These are phyloP conservation scores for Bombardia bombarda DNA, from an alignment of 495 filamentous ascomycete genomes.

Conservation along the genomic window DNA sequence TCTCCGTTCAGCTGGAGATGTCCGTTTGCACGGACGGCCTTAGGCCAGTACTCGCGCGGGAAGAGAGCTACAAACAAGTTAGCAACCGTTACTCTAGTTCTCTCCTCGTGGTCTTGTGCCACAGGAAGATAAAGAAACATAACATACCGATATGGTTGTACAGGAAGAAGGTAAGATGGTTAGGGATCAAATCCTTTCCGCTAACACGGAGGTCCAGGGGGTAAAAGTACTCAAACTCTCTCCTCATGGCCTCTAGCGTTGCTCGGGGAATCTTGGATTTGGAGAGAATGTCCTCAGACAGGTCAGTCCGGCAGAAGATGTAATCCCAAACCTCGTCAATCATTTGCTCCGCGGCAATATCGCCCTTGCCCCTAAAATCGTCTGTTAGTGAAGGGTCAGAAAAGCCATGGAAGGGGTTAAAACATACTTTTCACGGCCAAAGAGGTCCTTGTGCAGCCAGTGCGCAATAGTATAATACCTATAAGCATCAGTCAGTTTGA, in stretches of 20 bases:
- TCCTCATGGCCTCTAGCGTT: slow-evolving; percentile 61
- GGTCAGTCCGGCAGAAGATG: slow-evolving; percentile 53
- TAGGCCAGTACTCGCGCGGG: slow-evolving; percentile 69
- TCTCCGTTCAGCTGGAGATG: slow-evolving; percentile 85
- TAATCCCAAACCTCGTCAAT: slow-evolving; percentile 93
- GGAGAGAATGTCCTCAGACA: too few species aligned
- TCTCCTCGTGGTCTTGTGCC: too few species aligned
- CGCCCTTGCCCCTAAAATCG: too few species aligned
- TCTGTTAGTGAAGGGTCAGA: too few species aligned
- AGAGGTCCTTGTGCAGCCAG: slow-evolving; percentile 65
- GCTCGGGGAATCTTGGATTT: slow-evolving; percentile 60
- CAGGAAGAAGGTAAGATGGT: slow-evolving; percentile 88
- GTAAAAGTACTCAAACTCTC: slow-evolving; percentile 92
- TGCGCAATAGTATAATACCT: slow-evolving; percentile 91
- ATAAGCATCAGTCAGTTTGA: too few species aligned
- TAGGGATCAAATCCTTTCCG: slow-evolving; percentile 74
- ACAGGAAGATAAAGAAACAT: too few species aligned
- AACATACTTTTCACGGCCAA: too few species aligned
- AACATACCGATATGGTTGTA: slow-evolving; percentile 83
- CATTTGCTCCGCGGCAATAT: slow-evolving; percentile 51
- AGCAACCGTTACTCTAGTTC: too few species aligned
- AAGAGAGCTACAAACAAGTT: too few species aligned
- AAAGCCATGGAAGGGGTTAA: too few species aligned
- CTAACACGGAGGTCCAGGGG: slow-evolving; percentile 74
- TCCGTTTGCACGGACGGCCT: slow-evolving; percentile 71